A percentile compares a stretch with the other conserved stretches of the same genome.
phyloP scores from a whole-genome alignment of 371 early-diverging fungal species.

The Rhizopus arrhizus region DNA sequence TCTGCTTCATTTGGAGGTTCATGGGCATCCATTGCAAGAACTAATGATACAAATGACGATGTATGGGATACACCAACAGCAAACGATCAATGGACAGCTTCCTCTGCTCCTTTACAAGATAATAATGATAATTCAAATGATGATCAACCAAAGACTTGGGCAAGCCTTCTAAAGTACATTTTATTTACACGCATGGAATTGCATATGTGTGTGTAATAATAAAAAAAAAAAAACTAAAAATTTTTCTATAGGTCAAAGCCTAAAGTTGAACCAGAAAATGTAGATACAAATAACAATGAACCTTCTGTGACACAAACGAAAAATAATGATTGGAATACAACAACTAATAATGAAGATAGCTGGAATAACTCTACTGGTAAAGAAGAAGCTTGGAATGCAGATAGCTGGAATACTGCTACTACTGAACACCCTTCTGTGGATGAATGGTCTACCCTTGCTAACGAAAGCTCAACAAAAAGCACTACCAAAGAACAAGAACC shows the following conservation, averaged over 20 bases:
- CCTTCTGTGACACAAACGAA: constrained; percentile 11
- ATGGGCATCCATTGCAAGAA: constrained; percentile 46
- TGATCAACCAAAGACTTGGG: constrained; percentile 70
- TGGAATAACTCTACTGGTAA: constrained; percentile 17
- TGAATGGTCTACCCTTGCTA: constrained; percentile 29
- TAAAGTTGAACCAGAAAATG: constrained; percentile 51
- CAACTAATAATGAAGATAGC: constrained; percentile 9
- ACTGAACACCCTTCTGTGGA: constrained; percentile 18
- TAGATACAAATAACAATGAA: constrained; percentile 13
- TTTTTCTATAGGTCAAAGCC: constrained; percentile 24
- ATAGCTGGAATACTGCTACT: constrained; percentile 33
- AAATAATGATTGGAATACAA: constrained; percentile 23
- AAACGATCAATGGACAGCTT: constrained; percentile 26
- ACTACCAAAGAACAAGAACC: constrained; percentile 2
- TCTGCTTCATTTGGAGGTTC: constrained; percentile 33
- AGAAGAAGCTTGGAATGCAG: constrained; percentile 17
- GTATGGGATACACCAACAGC: constrained; percentile 22
- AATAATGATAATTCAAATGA: constrained; percentile 15
- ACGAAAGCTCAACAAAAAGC: constrained; percentile 1
- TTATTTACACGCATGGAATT: constrained; percentile 5
- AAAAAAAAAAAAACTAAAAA: constrained; percentile 5
- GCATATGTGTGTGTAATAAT: background rate
- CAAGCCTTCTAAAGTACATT: constrained; percentile 74
- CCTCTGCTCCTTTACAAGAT: constrained; percentile 9
- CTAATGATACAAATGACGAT: constrained; percentile 14